Evolutionary conservation across 495 filamentous ascomycete genomes (phyloP).

Genomic region (Glarea lozoyensis): DNA sequence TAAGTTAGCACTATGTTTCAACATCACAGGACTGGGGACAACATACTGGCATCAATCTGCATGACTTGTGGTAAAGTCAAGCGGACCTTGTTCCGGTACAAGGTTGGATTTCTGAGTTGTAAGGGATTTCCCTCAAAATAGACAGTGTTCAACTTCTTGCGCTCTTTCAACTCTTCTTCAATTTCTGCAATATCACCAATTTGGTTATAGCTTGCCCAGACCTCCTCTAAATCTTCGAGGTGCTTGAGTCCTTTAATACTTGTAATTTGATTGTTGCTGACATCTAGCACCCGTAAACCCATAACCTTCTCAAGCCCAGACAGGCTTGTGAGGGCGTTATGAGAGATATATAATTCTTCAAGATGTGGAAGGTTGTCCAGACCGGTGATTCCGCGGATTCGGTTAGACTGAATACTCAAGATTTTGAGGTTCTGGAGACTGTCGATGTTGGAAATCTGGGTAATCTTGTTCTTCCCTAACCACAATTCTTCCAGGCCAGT

Average conservation of each 20-base stretch:
- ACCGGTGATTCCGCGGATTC: slow-evolving; percentile 71
- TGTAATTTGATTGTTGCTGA: slow-evolving; percentile 80
- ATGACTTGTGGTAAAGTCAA: slow-evolving; percentile 77
- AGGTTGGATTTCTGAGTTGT: slow-evolving; percentile 59
- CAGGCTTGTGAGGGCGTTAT: slow-evolving; percentile 80
- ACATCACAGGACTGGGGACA: not conserved
- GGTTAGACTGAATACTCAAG: slow-evolving; percentile 95
- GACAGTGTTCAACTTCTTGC: slow-evolving; percentile 75
- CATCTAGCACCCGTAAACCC: slow-evolving; percentile 70
- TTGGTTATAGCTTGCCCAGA: slow-evolving; percentile 91
- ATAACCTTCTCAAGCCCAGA: slow-evolving; percentile 63
- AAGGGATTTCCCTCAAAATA: slow-evolving; percentile 97
- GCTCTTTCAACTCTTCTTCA: slow-evolving; percentile 68
- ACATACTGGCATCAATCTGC: slow-evolving; percentile 98
- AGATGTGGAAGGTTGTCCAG: slow-evolving; percentile 65
- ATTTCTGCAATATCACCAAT: slow-evolving; percentile 74
- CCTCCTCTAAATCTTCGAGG: slow-evolving; percentile 67
- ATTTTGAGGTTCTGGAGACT: slow-evolving; percentile 72
- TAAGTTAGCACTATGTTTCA: slow-evolving; percentile 1
- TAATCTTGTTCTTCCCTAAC: slow-evolving; percentile 98
- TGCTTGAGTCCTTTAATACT: slow-evolving; percentile 63
- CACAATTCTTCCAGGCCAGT: slow-evolving; percentile 76
- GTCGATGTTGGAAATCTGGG: slow-evolving; percentile 64
- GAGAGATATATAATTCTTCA: slow-evolving; percentile 96
- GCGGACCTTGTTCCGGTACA: slow-evolving; percentile 90